Conservation (phyloP, 2,329 filamentous ascomycete species). For the Penicillium sp. region DNA sequence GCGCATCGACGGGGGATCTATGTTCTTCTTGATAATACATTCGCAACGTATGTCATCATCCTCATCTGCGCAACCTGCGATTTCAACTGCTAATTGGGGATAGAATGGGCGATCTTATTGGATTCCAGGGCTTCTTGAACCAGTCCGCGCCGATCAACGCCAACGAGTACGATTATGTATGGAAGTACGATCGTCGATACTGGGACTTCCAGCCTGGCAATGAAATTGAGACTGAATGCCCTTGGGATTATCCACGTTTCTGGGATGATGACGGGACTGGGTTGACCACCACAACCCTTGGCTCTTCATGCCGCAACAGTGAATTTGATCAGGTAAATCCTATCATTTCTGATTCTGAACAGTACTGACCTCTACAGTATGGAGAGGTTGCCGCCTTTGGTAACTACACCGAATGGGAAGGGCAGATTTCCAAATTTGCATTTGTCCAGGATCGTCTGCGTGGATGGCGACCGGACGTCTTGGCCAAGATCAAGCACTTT, state of each 20-base stretch:
- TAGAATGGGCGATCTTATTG: conserved; percentile 60
- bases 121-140: conserved; percentile 63
- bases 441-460: conserved; percentile 67
- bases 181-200: conserved; percentile 58
- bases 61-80: neutral
- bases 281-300: conserved; percentile 51
- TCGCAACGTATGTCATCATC: conserved; percentile 55
- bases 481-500: conserved; percentile 60
- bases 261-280: conserved; percentile 60
- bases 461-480: conserved; percentile 62
- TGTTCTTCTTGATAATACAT: conserved; percentile 66
- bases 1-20: conserved; percentile 67
- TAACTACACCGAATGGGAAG: conserved; percentile 63
- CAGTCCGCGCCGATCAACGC: conserved; percentile 56
- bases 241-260: conserved; percentile 62
- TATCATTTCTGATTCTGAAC: neutral
- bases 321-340: conserved; percentile 56
- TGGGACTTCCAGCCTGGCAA: conserved; percentile 60
- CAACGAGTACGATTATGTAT: conserved; percentile 60
- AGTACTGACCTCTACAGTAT: conserved; percentile 43
- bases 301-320: conserved; percentile 57
- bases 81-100: neutral
- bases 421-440: conserved; percentile 66
- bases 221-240: conserved; percentile 48
- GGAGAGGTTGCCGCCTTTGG: conserved; percentile 66